Evolutionary conservation across 768 basidiomycete genomes (phyloP).

Genomic region (Tylopilus cervinicoccineus): DNA sequence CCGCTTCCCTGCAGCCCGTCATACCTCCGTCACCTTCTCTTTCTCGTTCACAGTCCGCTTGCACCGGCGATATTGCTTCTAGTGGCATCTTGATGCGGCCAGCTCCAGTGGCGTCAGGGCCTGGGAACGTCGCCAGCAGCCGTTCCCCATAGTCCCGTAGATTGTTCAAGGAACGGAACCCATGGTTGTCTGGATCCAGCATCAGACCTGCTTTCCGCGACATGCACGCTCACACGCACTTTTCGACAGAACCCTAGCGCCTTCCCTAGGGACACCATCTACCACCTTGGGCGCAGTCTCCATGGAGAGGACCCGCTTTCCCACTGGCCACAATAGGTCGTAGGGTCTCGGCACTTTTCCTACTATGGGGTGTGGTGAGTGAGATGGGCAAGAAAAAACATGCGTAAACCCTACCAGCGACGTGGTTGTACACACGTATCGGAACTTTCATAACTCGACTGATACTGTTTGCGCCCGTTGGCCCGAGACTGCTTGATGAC

Average conservation of each 20-base stretch:
- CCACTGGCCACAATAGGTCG: constrained; percentile 80
- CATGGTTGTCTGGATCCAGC: constrained; percentile 10
- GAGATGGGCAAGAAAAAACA: constrained; percentile 1
- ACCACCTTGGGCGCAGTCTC: constrained; percentile 27
- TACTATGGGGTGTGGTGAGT: constrained; percentile 32
- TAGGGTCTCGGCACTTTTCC: constrained; percentile 60
- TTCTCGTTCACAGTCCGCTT: constrained; percentile 26
- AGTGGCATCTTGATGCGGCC: constrained; percentile 23
- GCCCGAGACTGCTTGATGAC: constrained; percentile 30
- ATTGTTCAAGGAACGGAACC: constrained; percentile 37
- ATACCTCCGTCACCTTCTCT: constrained; percentile 43
- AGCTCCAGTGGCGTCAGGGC: constrained; percentile 23
- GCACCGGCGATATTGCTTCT: constrained; percentile 22
- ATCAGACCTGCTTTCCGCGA: background rate
- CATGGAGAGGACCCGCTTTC: constrained; percentile 32
- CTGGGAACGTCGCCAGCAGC: constrained; percentile 45
- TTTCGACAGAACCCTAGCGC: background rate
- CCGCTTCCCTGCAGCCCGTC: constrained; percentile 74
- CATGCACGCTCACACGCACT: constrained; percentile 15
- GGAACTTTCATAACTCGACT: constrained; percentile 89
- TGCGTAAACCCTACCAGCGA: constrained; percentile 52
- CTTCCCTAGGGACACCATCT: constrained; percentile 18
- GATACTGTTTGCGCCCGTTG: constrained; percentile 43
- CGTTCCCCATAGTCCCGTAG: constrained; percentile 51
- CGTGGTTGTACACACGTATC: constrained; percentile 85